Base-by-base conservation (phyloP, 805 yeast species). In the Vanderwaltozyma yarrowii region DNA sequence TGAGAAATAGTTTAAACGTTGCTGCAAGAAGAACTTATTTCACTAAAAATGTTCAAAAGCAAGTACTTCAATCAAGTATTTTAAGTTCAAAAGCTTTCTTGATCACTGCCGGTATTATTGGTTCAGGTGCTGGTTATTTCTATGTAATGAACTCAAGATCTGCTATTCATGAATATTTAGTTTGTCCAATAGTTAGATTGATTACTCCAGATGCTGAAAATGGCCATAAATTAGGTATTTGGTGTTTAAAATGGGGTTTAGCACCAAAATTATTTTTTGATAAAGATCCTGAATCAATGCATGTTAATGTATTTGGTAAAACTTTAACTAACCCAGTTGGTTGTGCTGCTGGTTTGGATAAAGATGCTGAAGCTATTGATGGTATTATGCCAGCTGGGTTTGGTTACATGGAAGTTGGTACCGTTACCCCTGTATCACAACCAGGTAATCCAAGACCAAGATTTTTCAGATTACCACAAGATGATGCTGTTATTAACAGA, bases 361-460 rank as follows among this genome's bases (percentile, higher is more conserved):
- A 89, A 63, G 80, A 88, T 52, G 97, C 85, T 37, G 94, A 86
- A 54, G 95, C 85, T 16, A 76, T 89, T 47, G 96, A 89, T 50
- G 65, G 87, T 0, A 67, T 89, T 42, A 78, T 80, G 49, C 70
- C 78, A 45, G 56, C 73, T 39, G 97, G 97, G 2, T 88, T 88
- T 52, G 76, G 89, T 13, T 85, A 85, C 58, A 92, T 86, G 46
- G 97, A 89, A 61, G 73, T 89, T 42, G 97, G 97, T 2, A 83
- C 95, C 2, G 78, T 89, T 35, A 89, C 97, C 6, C 97, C 97
- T 4, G 65, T 71, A 47, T 84, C 96, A 0, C 97, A 89, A 63
- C 86, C 89, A 8, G 97, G 97, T 26, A 89, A 89, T 62, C 95
- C 96, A n/a, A 58, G 65, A 50, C 97, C 97, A 17, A 71, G 97